Base-by-base conservation (phyloP, 805 yeast genomes). In the Schwanniomyces polymorphus region DNA sequence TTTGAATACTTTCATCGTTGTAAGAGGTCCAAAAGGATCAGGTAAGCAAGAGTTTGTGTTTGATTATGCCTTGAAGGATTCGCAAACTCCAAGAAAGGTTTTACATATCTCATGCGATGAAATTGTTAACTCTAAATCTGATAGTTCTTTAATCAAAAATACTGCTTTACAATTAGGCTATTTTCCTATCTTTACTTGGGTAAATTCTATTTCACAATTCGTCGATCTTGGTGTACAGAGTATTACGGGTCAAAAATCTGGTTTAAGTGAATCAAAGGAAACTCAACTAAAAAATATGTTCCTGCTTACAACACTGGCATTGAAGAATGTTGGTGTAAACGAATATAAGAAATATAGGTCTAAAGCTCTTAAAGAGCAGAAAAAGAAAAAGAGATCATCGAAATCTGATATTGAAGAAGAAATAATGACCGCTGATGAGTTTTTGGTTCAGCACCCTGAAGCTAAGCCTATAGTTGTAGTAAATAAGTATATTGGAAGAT, bases 11-110 rank as follows among this genome's bases (percentile, higher is more conserved):
- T 94, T 91, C 61, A 91, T 92, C 23, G 82, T 94, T 3, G 84
- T 94, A 2, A 81, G 85, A 51, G 99, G 99, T 10, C 98, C 99
- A 5, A 79, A 89, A 53, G 99, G 99, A 5, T 84, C 96, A n/a
- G 99, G 98, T 18, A 92, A 94, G 58, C 79, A 84, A 49, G 92
- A 84, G 49, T 69, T 90, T 49, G 91, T 92, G 4, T 67, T 85
- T 60, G 82, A 82, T 38, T 82, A 85, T 57, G 84, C 86, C 1
- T 71, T 89, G 39, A 68, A 74, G 41, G 81, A 75, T 26, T 73
- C 75, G 1, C 46, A 56, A 3, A 54, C 65, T 21, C 56, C 50
- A 21, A 53, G 58, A 14, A 84, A 85, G 50, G 78, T 85, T 3
- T 72, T 91, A 34, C 76, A 81, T 48, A 64, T 94, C 39, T 95